Base-by-base conservation (phyloP, 805 yeast genomes). In the Pichia californica region DNA sequence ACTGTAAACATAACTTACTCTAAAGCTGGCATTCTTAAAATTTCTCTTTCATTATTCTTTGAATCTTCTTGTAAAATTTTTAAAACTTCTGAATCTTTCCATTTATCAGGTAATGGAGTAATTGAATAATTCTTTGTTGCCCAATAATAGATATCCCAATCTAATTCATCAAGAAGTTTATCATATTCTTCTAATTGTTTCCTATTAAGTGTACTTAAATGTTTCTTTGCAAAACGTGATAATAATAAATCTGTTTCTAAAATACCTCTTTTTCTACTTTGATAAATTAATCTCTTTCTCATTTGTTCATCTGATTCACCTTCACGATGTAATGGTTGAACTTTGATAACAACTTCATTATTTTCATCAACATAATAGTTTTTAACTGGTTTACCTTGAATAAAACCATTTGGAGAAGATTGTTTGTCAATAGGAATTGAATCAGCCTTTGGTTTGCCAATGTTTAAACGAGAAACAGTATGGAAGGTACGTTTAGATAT, bases 131-230 rank as follows among this genome's bases (percentile, higher is more conserved):
- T 87, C 52, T 76, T 77, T 2, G 97, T 88, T 21, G 95, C 95
- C 99, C 99, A 91, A 68, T 93, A 93, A 64, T 87, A 93, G 48
- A 93, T 89, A 63, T 93, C 99, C 99, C 99, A 93, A 64, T 93
- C 99, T n/a, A 91, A 77, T 64, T 91, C 95, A 62, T 93, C 95
- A 58, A 93, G 71, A 45, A 93, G 65, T 45, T 71, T 60, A 58
- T 91, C 97, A 62, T 87, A 93, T 62, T 93, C 98, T 37, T 79
- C 83, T 42, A 93, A 68, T 64, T 88, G 83, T 43, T 71, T 81
- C 47, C 67, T 63, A 11, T 73, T 69, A 70, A 93, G 74, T 0
- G 59, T 57, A 31, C 71, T 63, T 50, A 93, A 68, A 57, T 85
- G 76, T 57, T 75, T 76, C 56, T 88, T 79, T 23, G 98, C 95